These are phyloP conservation scores for Blastobotrys ciferrii DNA, from an alignment of 1,139 yeast genomes.

Conservation along the genomic window DNA sequence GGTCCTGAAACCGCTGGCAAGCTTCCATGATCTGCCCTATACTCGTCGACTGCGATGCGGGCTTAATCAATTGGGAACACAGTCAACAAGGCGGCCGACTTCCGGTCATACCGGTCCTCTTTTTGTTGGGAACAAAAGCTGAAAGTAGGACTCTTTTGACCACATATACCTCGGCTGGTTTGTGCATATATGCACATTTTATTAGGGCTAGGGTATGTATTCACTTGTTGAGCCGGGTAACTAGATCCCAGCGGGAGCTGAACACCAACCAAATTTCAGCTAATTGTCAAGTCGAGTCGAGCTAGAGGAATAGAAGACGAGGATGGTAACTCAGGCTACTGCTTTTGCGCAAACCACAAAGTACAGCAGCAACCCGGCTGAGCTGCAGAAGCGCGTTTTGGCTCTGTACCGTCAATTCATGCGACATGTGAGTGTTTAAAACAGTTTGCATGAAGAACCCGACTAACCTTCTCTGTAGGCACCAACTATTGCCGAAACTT, in stretches of 20 bases:
- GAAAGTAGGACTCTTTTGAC: too few relatives aligned
- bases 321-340: slow-evolving; percentile 66
- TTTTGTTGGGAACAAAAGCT: too few relatives aligned
- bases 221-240: too few relatives aligned
- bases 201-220: too few relatives aligned
- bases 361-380: slow-evolving; percentile 59
- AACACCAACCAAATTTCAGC: slow-evolving; percentile 9
- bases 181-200: neutral
- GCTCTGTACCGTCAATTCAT: slow-evolving; percentile 71
- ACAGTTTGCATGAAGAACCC: neutral
- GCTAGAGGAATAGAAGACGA: slow-evolving; percentile 9
- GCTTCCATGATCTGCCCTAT: slow-evolving; percentile 12
- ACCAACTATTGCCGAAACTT: slow-evolving; percentile 51
- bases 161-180: too few relatives aligned
- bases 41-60: too few relatives aligned
- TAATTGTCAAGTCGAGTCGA: neutral
- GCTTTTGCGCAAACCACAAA: slow-evolving; percentile 83
- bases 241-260: too few relatives aligned
- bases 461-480: slow-evolving; percentile 33
- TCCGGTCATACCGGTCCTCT: too few relatives aligned
- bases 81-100: too few relatives aligned
- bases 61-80: too few relatives aligned
- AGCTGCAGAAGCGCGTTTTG: slow-evolving; percentile 63
- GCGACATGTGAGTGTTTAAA: slow-evolving; percentile 43
- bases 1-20: slow-evolving; percentile 23